Evolutionary conservation across 345 rosid species (phyloP).

Genomic region (rapeseed (Brassica napus)): DNA sequence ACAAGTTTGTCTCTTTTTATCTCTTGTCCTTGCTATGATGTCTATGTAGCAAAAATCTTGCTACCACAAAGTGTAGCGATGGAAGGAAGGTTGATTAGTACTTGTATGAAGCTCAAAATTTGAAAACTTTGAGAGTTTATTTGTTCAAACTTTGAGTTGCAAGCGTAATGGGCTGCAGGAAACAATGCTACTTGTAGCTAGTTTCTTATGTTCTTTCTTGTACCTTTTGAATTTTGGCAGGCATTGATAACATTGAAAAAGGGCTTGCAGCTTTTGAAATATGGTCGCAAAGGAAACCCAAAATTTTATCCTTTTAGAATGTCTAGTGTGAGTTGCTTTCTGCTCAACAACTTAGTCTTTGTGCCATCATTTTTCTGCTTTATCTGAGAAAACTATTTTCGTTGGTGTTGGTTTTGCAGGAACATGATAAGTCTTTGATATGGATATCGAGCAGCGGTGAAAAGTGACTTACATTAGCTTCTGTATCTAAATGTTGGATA

Average conservation of each 20-base stretch:
- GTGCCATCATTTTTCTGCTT: background rate
- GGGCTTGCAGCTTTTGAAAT: constrained; percentile 87
- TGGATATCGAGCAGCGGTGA: constrained; percentile 86
- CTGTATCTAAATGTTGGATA: constrained; percentile 50
- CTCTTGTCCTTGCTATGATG: too few species aligned
- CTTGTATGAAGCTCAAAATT: too few species aligned
- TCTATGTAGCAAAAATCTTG: too few species aligned
- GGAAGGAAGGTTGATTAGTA: too few species aligned
- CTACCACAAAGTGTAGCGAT: too few species aligned
- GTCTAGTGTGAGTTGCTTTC: constrained; percentile 66
- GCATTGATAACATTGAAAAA: constrained; percentile 79
- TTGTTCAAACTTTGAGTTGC: background rate
- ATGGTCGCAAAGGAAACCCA: constrained; percentile 93
- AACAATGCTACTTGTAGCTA: background rate
- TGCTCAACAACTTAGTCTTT: background rate
- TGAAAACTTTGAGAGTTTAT: too few species aligned
- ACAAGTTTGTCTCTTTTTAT: too few species aligned
- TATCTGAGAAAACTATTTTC: background rate
- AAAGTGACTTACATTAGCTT: constrained; percentile 74
- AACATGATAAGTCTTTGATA: constrained; percentile 71
- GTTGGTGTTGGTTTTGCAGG: constrained; percentile 49
- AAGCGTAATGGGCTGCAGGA: background rate
- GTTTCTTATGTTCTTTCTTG: too few species aligned
- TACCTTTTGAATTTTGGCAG: constrained; percentile 36
- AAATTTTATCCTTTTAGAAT: constrained; percentile 87